These are phyloP conservation scores for Paraleonurus japonicus DNA, from an alignment of 257 asterid species.

Conservation along the genomic window DNA sequence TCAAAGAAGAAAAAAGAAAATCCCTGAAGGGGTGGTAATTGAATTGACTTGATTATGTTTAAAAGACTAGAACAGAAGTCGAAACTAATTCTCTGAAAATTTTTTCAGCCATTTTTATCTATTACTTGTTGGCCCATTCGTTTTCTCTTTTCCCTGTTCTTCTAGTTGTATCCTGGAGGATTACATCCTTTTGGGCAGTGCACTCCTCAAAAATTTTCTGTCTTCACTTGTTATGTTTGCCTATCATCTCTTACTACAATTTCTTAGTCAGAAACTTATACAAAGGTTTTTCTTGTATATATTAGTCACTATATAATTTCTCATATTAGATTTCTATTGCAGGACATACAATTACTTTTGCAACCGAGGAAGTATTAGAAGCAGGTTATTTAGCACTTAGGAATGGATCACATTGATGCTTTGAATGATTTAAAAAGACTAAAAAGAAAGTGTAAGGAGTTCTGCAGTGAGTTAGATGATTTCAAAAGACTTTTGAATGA, in stretches of 20 bases:
- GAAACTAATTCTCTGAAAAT: not conserved
- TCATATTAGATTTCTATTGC: not conserved
- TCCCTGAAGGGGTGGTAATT: no score
- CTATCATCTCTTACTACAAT: not conserved
- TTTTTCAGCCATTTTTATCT: not conserved
- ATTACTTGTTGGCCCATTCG: not conserved
- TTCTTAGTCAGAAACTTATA: not conserved
- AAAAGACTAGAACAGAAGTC: not conserved
- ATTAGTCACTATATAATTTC: not conserved
- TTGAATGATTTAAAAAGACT: not conserved
- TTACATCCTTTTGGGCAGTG: not conserved
- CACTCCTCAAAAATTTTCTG: not conserved
- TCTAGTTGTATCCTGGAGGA: not conserved
- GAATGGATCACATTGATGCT: not conserved
- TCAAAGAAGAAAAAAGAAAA: not conserved
- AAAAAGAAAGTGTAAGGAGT: not conserved
- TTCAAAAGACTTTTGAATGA: not conserved
- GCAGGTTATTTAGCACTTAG: not conserved
- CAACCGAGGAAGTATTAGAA: not conserved
- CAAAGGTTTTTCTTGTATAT: not conserved
- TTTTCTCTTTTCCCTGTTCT: not conserved
- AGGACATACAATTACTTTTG: not conserved
- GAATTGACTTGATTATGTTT: not conserved
- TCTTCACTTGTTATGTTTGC: not conserved
- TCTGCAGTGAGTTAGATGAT: not conserved